Evolutionary conservation across 73 alveolate species (phyloP).

Genomic region (Diophrys sp.): DNA sequence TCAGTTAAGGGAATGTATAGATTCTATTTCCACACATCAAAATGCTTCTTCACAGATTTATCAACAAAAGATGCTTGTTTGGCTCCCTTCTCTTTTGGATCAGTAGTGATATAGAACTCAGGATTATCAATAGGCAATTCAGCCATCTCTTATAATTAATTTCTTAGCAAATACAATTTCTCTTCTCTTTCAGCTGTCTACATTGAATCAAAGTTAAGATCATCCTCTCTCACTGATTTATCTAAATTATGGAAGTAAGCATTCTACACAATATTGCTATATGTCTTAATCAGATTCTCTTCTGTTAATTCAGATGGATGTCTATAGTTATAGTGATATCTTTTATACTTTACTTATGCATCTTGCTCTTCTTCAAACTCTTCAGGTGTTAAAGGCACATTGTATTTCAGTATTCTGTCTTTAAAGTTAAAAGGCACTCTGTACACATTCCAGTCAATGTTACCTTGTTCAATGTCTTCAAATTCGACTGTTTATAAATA

Average conservation of each 20-base stretch:
- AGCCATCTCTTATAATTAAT: conserved; percentile 20
- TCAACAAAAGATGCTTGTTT: not conserved
- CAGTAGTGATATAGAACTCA: no score
- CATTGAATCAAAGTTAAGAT: conserved; percentile 38
- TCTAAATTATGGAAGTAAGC: conserved; percentile 36
- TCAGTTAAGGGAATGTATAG: conserved; percentile 43
- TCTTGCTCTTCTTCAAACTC: conserved; percentile 67
- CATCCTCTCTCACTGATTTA: conserved; percentile 49
- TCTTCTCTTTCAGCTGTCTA: conserved; percentile 49
- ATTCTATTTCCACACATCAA: conserved; percentile 46
- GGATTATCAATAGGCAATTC: no score
- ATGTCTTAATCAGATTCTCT: conserved; percentile 52
- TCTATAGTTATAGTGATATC: conserved; percentile 67
- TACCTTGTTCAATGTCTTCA: conserved; percentile 65
- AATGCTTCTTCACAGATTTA: conserved; percentile 25
- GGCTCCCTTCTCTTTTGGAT: not conserved
- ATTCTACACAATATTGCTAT: conserved; percentile 26
- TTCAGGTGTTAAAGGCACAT: conserved; percentile 68
- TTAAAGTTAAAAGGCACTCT: conserved; percentile 61
- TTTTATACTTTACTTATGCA: conserved; percentile 55
- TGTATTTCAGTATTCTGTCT: conserved; percentile 44
- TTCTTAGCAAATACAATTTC: conserved; percentile 21
- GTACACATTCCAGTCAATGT: conserved; percentile 70
- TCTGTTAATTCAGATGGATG: conserved; percentile 50
- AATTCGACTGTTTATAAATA: conserved; percentile 55